Evolutionary conservation across 352 stramenopile species (phyloP), one percentile per base, ranked within the genome.

Genomic region (Thalassiosira mediterranea): DNA sequence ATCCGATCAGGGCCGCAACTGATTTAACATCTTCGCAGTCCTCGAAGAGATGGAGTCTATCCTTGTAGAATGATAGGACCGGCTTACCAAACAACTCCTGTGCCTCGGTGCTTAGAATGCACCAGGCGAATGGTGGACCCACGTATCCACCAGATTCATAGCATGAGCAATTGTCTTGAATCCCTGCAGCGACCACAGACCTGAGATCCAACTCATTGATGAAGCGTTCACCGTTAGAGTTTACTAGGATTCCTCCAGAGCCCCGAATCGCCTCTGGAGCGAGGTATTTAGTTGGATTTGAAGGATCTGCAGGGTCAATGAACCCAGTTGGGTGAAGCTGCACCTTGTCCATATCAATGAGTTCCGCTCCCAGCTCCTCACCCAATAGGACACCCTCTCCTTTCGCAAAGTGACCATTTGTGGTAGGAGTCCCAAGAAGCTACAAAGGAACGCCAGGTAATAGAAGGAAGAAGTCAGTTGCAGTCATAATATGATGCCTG

Each of bases 291-390:
- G 72, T 76, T 40, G 57, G 40, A 65, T 83, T 79, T 38, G 68
- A 54, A 54, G 77, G 63, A 68, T 87, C 64, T 25, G 40, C 40
- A 13, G 74, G 68, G 48, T 90, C 65, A n/a, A 85, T 60, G 32
- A 84, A 87, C 1, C 86, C 86, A 51, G 86, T 92, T 11, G 86
- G 86, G 71, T 92, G 86, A 4, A 91, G 46, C 48, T 91, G 86
- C 21, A 97, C 93, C 64, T 96, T 95, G 86, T 97, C 93, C 89
- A 97, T 96, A 46, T 95, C 91, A 63, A 94, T 76, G 23, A 95
- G 84, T 13, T 88, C 86, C 11, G 93, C 94, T 17, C 91, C 94
- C 13, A 96, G 65, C 11, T 67, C 72, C 38, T 90, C 79, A 2
- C 86, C 94, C 44, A 83, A 40, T 17, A 49, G 15, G 23, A 87